A percentile compares a stretch with the other conserved stretches of the same genome.
These are phyloP conservation scores for Leptomonas seymouri DNA, from an alignment of 208 protist species.

Conservation along the genomic window DNA sequence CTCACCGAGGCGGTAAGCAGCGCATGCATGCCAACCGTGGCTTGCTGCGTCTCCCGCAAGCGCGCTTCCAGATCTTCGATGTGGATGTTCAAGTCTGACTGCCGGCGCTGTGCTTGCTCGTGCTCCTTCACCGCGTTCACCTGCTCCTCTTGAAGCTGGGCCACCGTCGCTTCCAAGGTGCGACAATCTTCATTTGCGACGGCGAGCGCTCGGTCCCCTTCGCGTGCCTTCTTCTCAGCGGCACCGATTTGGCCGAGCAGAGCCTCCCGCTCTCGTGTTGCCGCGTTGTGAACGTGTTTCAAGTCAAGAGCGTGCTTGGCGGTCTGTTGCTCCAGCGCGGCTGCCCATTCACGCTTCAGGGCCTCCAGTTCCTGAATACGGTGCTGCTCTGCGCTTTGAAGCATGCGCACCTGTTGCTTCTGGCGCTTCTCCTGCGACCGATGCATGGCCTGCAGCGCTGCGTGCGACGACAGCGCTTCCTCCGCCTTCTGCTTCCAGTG, in stretches of 20 bases:
- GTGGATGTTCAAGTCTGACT: conserved; percentile 21
- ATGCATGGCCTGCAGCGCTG: conserved; percentile 1
- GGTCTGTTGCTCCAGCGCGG: conserved; percentile 14
- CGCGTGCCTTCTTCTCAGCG: conserved; percentile 2
- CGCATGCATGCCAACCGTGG: conserved; percentile 8
- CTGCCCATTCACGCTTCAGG: conserved; percentile 25
- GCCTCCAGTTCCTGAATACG: conserved; percentile 20
- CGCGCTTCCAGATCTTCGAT: conserved; percentile 28
- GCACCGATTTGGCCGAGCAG: conserved; percentile 8
- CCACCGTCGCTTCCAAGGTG: conserved; percentile 2
- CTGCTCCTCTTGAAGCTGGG: conserved; percentile 2
- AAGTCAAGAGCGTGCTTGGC: conserved; percentile 1
- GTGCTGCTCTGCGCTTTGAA: conserved; percentile 15
- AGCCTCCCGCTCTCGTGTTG: conserved; percentile 14
- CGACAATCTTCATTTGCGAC: conserved; percentile 10
- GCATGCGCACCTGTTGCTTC: conserved; percentile 10
- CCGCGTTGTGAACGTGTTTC: neutral
- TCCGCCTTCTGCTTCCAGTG: neutral
- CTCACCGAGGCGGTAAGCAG: conserved; percentile 5
- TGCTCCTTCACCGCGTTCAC: neutral
- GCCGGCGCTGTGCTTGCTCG: conserved; percentile 10
- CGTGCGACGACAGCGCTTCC: neutral
- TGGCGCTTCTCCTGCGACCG: conserved; percentile 11
- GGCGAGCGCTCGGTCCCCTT: conserved; percentile 8
- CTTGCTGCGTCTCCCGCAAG: conserved; percentile 4